Evolutionary conservation across 2,329 filamentous ascomycete genomes (phyloP), one percentile per base, ranked within the genome.

Genomic region (Atkinsonella hypoxylon): DNA sequence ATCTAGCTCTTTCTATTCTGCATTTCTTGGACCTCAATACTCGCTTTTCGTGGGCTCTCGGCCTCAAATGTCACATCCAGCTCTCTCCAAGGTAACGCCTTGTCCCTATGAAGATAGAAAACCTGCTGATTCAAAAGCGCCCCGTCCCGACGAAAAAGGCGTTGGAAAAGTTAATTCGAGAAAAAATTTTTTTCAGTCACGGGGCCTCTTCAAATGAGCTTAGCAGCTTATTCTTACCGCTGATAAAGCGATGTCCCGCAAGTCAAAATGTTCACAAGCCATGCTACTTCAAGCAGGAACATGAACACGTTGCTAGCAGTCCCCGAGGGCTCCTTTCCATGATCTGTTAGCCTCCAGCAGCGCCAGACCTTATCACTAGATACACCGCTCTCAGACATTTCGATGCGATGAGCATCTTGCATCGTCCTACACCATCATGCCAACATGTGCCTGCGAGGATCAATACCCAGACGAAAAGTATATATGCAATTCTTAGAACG

Each of bases 31-130:
- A 36, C 34, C 34, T 11, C 34, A 11, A 36, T 7, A 15, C 52
- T 54, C 13, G 52, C 54, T 18, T 56, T 54, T 7, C 55, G 47
- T 11, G 55, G 54, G 30, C 55, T 57, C 5, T 54, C 53, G 10
- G 49, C 57, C 7, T 61, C 61, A 49, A 64, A 64, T 3, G 62
- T 52, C 17, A 48, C 51, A 2, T 55, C 55, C 34, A 64, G 57
- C 51, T 62, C 61, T 61, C 26, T 87, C 83, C 1, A 87, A 77
- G 2, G 82, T 86, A 0, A 81, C 79, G 2, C 82, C 82, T 59
- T 79, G 81, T n/a, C 83, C 87, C 68, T 88, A 76, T 68, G 80
- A 79, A 65, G 75, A 82, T 31, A 84, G 78, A 57, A 83, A 42
- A 76, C 54, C 39, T 82, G 67, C 64, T 7, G 34, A 6, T 15